These are phyloP conservation scores for Ophiostoma australiae DNA, from an alignment of 2,329 filamentous ascomycete species.

Conservation along the genomic window DNA sequence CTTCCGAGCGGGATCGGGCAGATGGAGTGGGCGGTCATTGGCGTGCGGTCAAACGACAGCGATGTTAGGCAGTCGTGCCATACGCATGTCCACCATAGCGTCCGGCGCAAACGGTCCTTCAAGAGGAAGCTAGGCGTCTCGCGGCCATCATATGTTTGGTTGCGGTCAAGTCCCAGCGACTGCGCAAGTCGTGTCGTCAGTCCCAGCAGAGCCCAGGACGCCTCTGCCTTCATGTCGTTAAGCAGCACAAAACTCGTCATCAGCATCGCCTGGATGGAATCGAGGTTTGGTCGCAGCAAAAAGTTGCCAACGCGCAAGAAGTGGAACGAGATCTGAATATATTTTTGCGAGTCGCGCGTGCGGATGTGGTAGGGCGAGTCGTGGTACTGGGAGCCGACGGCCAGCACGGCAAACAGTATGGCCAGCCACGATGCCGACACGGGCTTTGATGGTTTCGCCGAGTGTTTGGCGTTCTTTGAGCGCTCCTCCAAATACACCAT, in stretches of 20 bases:
- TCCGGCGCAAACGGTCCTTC: conserved; percentile 52
- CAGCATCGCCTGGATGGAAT: conserved; percentile 60
- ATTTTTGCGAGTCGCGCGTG: conserved; percentile 55
- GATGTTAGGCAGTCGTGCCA: conserved; percentile 65
- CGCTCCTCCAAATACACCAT: conserved; percentile 63
- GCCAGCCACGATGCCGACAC: conserved; percentile 62
- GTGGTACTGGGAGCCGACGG: conserved; percentile 62
- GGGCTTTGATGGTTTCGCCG: conserved; percentile 29
- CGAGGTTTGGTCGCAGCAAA: conserved; percentile 57
- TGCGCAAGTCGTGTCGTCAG: conserved; percentile 62
- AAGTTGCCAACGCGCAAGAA: conserved; percentile 61
- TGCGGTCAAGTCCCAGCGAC: conserved; percentile 56
- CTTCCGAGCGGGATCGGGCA: conserved; percentile 49
- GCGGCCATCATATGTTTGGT: conserved; percentile 38
- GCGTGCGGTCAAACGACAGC: conserved; percentile 60
- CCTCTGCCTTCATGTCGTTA: conserved; percentile 66
- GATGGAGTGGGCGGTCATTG: conserved; percentile 57
- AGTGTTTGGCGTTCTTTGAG: conserved; percentile 49
- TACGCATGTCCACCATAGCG: conserved; percentile 60
- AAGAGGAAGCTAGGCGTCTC: conserved; percentile 43
- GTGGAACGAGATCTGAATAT: conserved; percentile 61
- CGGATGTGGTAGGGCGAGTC: conserved; percentile 59
- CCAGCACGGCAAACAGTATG: conserved; percentile 60
- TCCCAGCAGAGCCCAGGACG: conserved; percentile 60
- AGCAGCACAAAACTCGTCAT: conserved; percentile 59